phyloP scores from a whole-genome alignment of 192 early-diverging fungal species.

The Spinellus fusiger region DNA sequence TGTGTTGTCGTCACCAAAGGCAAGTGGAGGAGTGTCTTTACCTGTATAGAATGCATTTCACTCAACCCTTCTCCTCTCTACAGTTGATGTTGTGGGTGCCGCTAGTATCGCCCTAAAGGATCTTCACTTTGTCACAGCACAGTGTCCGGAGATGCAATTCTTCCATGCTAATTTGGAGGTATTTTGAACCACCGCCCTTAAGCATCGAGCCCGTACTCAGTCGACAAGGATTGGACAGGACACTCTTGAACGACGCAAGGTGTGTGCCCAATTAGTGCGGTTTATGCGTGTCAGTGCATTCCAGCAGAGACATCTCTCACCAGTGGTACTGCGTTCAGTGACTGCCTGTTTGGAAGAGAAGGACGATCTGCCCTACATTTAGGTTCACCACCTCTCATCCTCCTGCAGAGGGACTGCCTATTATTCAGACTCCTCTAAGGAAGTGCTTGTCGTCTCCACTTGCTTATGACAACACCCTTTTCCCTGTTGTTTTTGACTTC shows the following conservation, averaged over 20 bases:
- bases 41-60: too few species aligned
- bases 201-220: background rate
- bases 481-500: too few species aligned
- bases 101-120: background rate
- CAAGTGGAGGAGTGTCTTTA: too few species aligned
- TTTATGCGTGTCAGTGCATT: conserved; percentile 1
- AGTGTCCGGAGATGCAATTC: background rate
- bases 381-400: too few species aligned
- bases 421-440: too few species aligned
- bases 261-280: background rate
- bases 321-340: background rate
- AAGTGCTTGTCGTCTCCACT: too few species aligned
- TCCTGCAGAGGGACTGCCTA: too few species aligned
- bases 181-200: background rate
- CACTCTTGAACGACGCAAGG: background rate
- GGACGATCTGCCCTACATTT: too few species aligned
- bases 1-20: background rate
- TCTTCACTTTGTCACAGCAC: background rate
- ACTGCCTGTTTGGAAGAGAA: background rate
- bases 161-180: conserved; percentile 3
- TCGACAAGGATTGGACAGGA: background rate
- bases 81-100: background rate
- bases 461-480: too few species aligned
- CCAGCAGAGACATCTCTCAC: background rate
- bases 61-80: too few species aligned